A percentile compares a stretch with the other conserved stretches of the same genome.
Evolutionary conservation across 352 stramenopile genomes (phyloP).

Genomic region (Phytophthora pini): DNA sequence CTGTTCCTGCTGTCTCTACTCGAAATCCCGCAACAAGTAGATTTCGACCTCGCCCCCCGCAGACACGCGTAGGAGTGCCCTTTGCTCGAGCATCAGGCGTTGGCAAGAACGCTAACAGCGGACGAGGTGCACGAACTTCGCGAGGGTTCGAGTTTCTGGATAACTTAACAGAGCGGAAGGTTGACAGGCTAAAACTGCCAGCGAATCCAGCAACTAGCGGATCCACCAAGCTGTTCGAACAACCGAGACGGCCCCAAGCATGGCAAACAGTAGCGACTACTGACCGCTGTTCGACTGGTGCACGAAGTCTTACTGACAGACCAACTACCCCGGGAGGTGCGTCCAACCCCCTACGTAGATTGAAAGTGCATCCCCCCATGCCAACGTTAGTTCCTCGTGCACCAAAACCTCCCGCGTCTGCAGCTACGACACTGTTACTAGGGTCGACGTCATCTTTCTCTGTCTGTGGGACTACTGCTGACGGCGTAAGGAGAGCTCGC

Average conservation of each 20-base stretch:
- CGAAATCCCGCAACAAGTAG: slow-evolving; percentile 5
- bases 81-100: slow-evolving; percentile 1
- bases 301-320: background rate
- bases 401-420: slow-evolving; percentile 24
- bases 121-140: slow-evolving; percentile 1
- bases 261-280: slow-evolving; percentile 5
- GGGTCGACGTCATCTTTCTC: slow-evolving; percentile 7
- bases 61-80: background rate
- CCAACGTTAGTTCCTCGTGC: slow-evolving; percentile 6
- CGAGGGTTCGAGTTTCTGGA: slow-evolving; percentile 2
- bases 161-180: slow-evolving; percentile 6
- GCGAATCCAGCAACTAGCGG: background rate
- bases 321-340: slow-evolving; percentile 8
- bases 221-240: background rate
- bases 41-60: slow-evolving; percentile 14
- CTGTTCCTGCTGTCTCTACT: slow-evolving; percentile 3
- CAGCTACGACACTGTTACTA: slow-evolving; percentile 21
- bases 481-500: slow-evolving; percentile 3
- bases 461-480: background rate
- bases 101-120: slow-evolving; percentile 3
- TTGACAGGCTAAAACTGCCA: background rate
- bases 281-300: background rate
- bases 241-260: slow-evolving; percentile 22
- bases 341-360: slow-evolving; percentile 21
- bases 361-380: slow-evolving; percentile 26